Base-by-base conservation (phyloP, 805 yeast species). In the Kluyveromyces starmeri region DNA sequence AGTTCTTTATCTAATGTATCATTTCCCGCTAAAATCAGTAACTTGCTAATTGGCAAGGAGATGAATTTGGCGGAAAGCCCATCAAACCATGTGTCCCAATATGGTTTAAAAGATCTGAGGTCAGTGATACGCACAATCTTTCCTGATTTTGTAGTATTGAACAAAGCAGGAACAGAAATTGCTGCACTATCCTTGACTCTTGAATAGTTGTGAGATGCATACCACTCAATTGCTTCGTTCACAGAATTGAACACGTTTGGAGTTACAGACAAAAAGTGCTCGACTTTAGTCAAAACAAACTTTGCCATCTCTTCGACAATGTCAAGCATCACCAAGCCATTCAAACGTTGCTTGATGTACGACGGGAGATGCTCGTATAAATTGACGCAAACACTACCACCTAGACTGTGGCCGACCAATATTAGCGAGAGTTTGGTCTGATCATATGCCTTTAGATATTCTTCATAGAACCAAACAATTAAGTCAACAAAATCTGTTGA, bases 221-320 rank as follows among this genome's bases (percentile, higher is more conserved):
- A 94, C 96, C 97, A 94, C 16, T 75, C 73, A 9, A 92, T 69
- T 0, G 94, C 95, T 4, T 66, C 68, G 12, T 65, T 55, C 4
- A 71, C 42, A 1, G 73, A 59, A 0, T 48, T 42, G 44, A 92
- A 92, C 1, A 50, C 42, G 21, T 51, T 53, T 0, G 97, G 97
- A 27, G 92, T 63, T n/a, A 64, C 62, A 3, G 59, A 50, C 8
- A 92, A 63, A 40, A 83, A 83, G n/a, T 53, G 46, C 6, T 75
- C 70, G 83, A 92, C 88, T 4, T 74, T 64, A 3, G 51, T 48
- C 5, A 92, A 61, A 0, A 95, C 76, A 24, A 70, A 68, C 2
- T 81, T 66, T 0, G 97, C 96, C 0, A 92, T 79, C 39, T 88
- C 97, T 52, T 92, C 98, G 1, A 92, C 96, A 2, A 92, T 92